These are phyloP conservation scores for Pyricularia pennisetigena DNA, from an alignment of 2,329 filamentous ascomycete genomes.

Conservation along the genomic window DNA sequence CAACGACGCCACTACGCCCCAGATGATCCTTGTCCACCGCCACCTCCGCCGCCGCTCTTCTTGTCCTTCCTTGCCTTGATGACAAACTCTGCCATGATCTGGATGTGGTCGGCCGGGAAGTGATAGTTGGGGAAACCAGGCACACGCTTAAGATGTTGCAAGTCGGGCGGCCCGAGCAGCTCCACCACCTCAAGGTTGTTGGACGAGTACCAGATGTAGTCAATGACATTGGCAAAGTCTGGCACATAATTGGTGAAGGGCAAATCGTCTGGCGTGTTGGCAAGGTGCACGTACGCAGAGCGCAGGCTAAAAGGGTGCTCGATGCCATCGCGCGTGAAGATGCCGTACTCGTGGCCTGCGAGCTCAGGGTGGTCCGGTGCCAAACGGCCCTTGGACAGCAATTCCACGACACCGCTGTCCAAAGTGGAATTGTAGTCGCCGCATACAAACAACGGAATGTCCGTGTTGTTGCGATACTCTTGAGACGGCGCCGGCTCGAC, in stretches of 20 bases:
- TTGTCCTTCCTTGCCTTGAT: conserved; percentile 82
- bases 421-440: conserved; percentile 92
- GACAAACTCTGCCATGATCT: conserved; percentile 80
- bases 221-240: conserved; percentile 82
- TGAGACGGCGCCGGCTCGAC: conserved; percentile 60
- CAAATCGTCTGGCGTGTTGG: conserved; percentile 73
- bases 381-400: conserved; percentile 73
- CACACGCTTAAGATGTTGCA: conserved; percentile 73
- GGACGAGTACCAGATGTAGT: conserved; percentile 97
- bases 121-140: conserved; percentile 91
- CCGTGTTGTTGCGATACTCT: conserved; percentile 75
- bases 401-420: conserved; percentile 82
- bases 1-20: neutral
- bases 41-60: conserved; percentile 31
- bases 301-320: conserved; percentile 90
- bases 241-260: conserved; percentile 96
- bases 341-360: conserved; percentile 74
- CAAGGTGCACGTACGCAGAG: conserved; percentile 77
- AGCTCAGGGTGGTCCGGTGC: conserved; percentile 73
- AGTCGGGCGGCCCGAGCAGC: conserved; percentile 77
- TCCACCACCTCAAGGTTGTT: conserved; percentile 79
- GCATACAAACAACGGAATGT: conserved; percentile 85
- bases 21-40: neutral
- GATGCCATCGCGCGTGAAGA: conserved; percentile 86
- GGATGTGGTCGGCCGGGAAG: conserved; percentile 88